phyloP scores from a whole-genome alignment of 2,329 filamentous ascomycete species.

The Talaromyces sp. region DNA sequence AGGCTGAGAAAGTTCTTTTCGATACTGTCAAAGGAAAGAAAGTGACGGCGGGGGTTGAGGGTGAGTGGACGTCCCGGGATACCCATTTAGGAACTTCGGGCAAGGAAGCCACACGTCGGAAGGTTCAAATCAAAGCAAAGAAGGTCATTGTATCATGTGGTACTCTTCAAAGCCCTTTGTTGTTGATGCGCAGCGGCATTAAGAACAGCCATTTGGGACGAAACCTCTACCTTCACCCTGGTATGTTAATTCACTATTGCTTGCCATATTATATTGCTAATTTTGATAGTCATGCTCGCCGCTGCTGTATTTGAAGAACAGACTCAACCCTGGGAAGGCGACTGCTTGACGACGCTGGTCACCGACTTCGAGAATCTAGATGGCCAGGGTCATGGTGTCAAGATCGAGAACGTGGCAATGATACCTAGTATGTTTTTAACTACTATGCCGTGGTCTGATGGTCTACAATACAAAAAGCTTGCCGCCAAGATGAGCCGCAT shows the following conservation, averaged over 20 bases:
- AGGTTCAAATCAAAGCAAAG: conserved; percentile 71
- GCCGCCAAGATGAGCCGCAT: conserved; percentile 66
- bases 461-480: conserved; percentile 68
- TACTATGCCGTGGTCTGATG: conserved; percentile 63
- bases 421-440: conserved; percentile 64
- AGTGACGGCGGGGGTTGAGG: conserved; percentile 67
- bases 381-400: conserved; percentile 72
- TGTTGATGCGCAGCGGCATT: conserved; percentile 74
- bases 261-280: background rate
- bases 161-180: conserved; percentile 69
- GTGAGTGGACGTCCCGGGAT: conserved; percentile 72
- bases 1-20: conserved; percentile 68
- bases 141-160: conserved; percentile 77
- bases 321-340: conserved; percentile 69
- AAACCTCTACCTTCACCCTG: conserved; percentile 79
- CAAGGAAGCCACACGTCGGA: conserved; percentile 50
- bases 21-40: conserved; percentile 50
- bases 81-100: conserved; percentile 56
- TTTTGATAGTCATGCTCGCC: conserved; percentile 38
- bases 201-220: conserved; percentile 77
- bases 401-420: conserved; percentile 76
- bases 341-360: conserved; percentile 75
- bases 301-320: conserved; percentile 66
- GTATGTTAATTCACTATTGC: conserved; percentile 39
- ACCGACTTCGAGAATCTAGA: conserved; percentile 78